Evolutionary conservation across 352 stramenopile species (phyloP).

Genomic region (Pythium rhizo-oryzae): DNA sequence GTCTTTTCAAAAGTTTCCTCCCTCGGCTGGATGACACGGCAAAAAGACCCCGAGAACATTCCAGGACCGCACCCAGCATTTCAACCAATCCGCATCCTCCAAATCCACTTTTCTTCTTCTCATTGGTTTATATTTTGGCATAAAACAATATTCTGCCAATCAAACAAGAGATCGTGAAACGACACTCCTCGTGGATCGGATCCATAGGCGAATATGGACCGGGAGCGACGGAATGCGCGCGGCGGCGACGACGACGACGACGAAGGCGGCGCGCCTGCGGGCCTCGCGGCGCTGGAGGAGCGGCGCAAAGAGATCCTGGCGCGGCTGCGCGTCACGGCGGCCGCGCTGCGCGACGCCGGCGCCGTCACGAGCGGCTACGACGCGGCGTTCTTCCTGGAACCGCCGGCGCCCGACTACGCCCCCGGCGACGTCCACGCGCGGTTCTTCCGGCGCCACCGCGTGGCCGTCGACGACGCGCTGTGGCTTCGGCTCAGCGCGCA

Average conservation of each 20-base stretch:
- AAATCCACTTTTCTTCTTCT: background rate
- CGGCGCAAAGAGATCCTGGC: conserved; percentile 38
- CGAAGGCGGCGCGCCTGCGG: conserved; percentile 9
- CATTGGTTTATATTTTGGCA: background rate
- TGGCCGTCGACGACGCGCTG: conserved; percentile 18
- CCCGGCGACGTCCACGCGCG: conserved; percentile 20
- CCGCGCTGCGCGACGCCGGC: conserved; percentile 50
- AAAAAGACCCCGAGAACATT: conserved; percentile 16
- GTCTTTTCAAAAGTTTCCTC: background rate
- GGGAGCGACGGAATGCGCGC: background rate
- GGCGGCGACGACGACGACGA: conserved; percentile 16
- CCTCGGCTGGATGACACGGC: background rate
- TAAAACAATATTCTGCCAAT: conserved; percentile 29
- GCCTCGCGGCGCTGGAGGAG: conserved; percentile 41
- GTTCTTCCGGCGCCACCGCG: conserved; percentile 41
- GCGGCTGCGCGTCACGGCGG: conserved; percentile 41
- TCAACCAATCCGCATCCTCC: conserved; percentile 7
- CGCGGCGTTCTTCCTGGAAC: conserved; percentile 55
- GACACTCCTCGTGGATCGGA: conserved; percentile 1
- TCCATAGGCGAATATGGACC: background rate
- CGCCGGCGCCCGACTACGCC: conserved; percentile 23
- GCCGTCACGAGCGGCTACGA: conserved; percentile 56
- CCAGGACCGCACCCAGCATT: conserved; percentile 10
- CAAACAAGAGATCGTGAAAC: conserved; percentile 5
- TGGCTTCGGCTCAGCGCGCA: conserved; percentile 27